Evolutionary conservation across 139 green algal species (phyloP).

Genomic region (Edaphochlamys debaryana): DNA sequence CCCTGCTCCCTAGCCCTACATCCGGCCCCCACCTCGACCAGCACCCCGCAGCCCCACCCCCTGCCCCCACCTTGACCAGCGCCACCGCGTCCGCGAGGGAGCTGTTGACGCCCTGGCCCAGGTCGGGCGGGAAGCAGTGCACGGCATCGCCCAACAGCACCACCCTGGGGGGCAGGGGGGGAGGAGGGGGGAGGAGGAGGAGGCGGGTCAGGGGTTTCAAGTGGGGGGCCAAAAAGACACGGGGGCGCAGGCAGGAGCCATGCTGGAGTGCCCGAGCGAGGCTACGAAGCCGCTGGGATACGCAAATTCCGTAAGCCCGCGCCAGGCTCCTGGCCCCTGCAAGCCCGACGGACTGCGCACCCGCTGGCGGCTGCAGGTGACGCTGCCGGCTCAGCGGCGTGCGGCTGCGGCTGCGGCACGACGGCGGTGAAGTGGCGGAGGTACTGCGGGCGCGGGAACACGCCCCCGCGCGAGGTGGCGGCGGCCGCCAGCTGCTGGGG

Average conservation of each 20-base stretch:
- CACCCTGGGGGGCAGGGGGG: no score
- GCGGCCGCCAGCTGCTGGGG: not conserved
- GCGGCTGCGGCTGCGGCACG: not conserved
- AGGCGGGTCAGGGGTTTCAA: no score
- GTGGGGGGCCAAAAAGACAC: no score
- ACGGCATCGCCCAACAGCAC: conserved; percentile 40
- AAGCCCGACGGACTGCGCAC: no score
- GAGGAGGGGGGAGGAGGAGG: no score
- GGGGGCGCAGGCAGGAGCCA: no score
- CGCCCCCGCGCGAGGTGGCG: conserved; percentile 13
- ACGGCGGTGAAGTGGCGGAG: conserved; percentile 27
- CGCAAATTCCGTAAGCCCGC: not conserved
- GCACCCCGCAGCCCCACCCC: no score
- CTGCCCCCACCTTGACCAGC: conserved; percentile 12
- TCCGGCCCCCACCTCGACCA: no score
- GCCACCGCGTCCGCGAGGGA: conserved; percentile 44
- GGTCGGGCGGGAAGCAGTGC: conserved; percentile 56
- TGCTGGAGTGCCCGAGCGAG: no score
- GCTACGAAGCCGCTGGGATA: no score
- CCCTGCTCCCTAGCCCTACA: no score
- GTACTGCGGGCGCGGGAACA: conserved; percentile 36
- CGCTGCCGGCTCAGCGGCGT: not conserved
- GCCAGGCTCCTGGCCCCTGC: not conserved
- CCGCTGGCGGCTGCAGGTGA: not conserved
- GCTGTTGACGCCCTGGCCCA: conserved; percentile 56